Conservation (phyloP, 2,329 filamentous ascomycete genomes). For the Aspergillus melleus region DNA sequence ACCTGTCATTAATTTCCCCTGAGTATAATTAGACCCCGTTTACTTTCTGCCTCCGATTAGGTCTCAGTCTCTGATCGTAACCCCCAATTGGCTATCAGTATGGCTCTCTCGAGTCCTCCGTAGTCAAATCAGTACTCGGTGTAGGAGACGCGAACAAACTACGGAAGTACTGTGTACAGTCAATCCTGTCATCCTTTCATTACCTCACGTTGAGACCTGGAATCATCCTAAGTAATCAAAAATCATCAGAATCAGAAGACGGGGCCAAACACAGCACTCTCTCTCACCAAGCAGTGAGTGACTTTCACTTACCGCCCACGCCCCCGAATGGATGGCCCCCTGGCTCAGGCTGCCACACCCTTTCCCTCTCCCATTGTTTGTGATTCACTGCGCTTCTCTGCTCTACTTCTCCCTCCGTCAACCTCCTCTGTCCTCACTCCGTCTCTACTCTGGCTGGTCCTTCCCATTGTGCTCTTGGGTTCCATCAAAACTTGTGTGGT, state of each 20-base stretch:
- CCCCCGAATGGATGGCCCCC: conserved; percentile 4
- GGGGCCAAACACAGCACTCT: neutral
- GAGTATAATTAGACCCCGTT: neutral
- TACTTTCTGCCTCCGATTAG: too few relatives aligned
- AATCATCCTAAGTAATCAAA: neutral
- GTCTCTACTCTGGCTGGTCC: conserved; percentile 20
- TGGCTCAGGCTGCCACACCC: conserved; percentile 7
- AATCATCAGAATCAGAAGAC: neutral
- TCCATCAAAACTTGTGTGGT: conserved; percentile 17
- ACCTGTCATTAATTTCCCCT: neutral
- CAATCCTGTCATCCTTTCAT: neutral
- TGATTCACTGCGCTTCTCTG: neutral
- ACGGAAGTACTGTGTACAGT: too few relatives aligned
- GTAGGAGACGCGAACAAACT: too few relatives aligned
- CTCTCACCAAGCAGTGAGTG: too few relatives aligned
- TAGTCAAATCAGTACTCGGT: too few relatives aligned
- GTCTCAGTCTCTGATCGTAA: too few relatives aligned
- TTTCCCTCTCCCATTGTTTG: neutral
- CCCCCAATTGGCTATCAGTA: too few relatives aligned
- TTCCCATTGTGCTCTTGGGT: neutral
- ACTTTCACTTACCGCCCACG: neutral
- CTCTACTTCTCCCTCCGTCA: conserved; percentile 1
- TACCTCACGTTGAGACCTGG: neutral
- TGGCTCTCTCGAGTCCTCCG: too few relatives aligned
- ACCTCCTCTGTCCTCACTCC: neutral